Evolutionary conservation across 768 basidiomycete species (phyloP).

Genomic region (Podaxis rugospora): DNA sequence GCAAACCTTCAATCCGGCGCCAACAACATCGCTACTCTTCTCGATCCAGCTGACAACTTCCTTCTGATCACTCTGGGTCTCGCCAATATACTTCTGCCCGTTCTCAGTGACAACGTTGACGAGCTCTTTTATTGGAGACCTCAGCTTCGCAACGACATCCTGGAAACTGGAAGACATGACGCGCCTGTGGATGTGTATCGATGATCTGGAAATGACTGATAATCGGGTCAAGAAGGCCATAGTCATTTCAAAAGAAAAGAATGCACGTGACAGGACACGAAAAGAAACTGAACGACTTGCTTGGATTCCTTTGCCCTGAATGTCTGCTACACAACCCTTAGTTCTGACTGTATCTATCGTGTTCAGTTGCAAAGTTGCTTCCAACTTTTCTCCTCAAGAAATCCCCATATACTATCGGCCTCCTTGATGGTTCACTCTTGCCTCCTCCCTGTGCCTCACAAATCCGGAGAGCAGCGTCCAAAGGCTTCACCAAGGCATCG

Average conservation of each 20-base stretch:
- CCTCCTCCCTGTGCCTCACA: slow-evolving; percentile 12
- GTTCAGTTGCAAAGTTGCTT: slow-evolving; percentile 56
- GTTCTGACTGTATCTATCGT: slow-evolving; percentile 32
- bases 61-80: slow-evolving; percentile 54
- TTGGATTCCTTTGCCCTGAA: background rate
- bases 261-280: slow-evolving; percentile 19
- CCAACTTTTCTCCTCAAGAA: slow-evolving; percentile 73
- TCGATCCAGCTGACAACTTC: slow-evolving; percentile 72
- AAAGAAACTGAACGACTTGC: background rate
- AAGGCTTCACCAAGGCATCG: slow-evolving; percentile 60
- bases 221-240: slow-evolving; percentile 28
- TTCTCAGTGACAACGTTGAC: slow-evolving; percentile 44
- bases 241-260: slow-evolving; percentile 13
- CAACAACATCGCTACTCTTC: slow-evolving; percentile 48
- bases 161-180: slow-evolving; percentile 49
- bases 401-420: slow-evolving; percentile 69
- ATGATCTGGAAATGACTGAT: slow-evolving; percentile 31
- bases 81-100: slow-evolving; percentile 42
- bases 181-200: slow-evolving; percentile 23
- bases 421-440: slow-evolving; percentile 17
- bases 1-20: slow-evolving; percentile 46
- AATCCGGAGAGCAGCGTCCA: slow-evolving; percentile 54
- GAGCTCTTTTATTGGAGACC: slow-evolving; percentile 49
- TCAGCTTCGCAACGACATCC: slow-evolving; percentile 41
- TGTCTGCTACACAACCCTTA: background rate